Percentiles rank a stretch among this genome's conserved stretches.
Evolutionary conservation across 495 filamentous ascomycete genomes (phyloP).

Genomic region (Penicillium cinerascens): DNA sequence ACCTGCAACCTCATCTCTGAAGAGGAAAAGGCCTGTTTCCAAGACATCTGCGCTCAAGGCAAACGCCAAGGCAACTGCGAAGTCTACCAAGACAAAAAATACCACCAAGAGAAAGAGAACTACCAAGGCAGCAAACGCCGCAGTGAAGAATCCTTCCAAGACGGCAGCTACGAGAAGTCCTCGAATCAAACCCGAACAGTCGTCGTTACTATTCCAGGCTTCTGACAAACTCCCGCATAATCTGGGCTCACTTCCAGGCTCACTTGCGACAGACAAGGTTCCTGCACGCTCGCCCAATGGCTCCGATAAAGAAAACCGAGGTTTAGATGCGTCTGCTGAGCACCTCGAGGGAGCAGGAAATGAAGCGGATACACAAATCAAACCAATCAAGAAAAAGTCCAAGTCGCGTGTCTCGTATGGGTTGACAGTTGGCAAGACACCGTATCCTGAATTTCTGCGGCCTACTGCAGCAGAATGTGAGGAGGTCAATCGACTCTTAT

Average conservation of each 20-base stretch:
- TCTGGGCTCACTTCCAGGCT: constrained; percentile 21
- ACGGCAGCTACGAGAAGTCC: not conserved
- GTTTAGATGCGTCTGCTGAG: constrained; percentile 15
- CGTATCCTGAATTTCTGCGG: constrained; percentile 64
- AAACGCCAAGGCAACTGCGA: not conserved
- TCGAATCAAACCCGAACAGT: not conserved
- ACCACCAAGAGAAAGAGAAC: not conserved
- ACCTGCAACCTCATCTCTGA: no score
- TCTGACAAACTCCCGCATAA: constrained; percentile 43
- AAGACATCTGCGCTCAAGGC: no score
- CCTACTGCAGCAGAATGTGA: constrained; percentile 73
- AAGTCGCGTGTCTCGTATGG: constrained; percentile 30
- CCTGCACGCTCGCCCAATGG: not conserved
- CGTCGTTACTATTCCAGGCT: not conserved
- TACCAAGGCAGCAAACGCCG: not conserved
- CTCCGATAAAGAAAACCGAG: constrained; percentile 6
- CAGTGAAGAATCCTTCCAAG: not conserved
- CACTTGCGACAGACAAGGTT: not conserved
- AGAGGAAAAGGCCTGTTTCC: no score
- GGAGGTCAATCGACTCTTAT: constrained; percentile 67
- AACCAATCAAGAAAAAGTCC: constrained; percentile 16
- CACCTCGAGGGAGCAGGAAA: not conserved
- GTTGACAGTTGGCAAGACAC: constrained; percentile 46
- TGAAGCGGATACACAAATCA: not conserved
- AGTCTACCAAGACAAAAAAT: not conserved